Evolutionary conservation across 2,329 filamentous ascomycete species (phyloP).

Genomic region (Plectosphaerella cucumerina): DNA sequence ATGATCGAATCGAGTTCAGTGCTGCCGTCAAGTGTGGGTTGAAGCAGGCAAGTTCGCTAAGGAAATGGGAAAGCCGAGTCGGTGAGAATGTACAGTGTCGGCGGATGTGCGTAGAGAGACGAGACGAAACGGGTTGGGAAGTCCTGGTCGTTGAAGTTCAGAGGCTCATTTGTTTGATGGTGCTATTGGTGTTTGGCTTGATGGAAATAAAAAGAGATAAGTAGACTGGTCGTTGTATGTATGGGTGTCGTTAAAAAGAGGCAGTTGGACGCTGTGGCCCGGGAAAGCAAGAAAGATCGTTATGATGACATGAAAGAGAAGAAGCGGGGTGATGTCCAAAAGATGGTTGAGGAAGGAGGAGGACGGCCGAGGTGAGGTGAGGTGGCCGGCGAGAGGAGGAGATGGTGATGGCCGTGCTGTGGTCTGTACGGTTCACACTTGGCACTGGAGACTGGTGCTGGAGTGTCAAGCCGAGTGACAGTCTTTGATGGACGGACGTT

Average conservation of each 20-base stretch:
- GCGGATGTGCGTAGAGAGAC: not conserved
- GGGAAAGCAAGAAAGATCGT: slow-evolving; percentile 31
- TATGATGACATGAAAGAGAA: slow-evolving; percentile 37
- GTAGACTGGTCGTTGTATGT: slow-evolving; percentile 8
- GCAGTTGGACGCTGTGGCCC: slow-evolving; percentile 8
- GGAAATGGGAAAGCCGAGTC: not conserved
- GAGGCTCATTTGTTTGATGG: slow-evolving; percentile 32
- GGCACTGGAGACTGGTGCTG: slow-evolving; percentile 1
- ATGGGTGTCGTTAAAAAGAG: slow-evolving; percentile 10
- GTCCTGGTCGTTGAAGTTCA: slow-evolving; percentile 27
- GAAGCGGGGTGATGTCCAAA: slow-evolving; percentile 9
- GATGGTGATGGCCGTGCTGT: not conserved
- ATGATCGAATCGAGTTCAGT: too few species aligned
- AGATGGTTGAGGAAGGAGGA: not conserved
- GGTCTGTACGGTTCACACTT: too few species aligned
- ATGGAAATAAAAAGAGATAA: slow-evolving; percentile 12
- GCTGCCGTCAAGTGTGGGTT: not conserved
- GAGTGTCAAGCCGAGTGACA: slow-evolving; percentile 1
- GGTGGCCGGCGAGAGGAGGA: not conserved
- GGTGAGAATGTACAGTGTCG: slow-evolving; percentile 3
- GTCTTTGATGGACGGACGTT: not conserved
- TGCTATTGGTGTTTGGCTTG: slow-evolving; percentile 7
- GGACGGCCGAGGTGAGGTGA: slow-evolving; percentile 5
- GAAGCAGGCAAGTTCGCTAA: slow-evolving; percentile 6
- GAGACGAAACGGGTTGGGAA: slow-evolving; percentile 15